Base-by-base conservation (phyloP, 495 filamentous ascomycete genomes). In the Neurospora sp. region DNA sequence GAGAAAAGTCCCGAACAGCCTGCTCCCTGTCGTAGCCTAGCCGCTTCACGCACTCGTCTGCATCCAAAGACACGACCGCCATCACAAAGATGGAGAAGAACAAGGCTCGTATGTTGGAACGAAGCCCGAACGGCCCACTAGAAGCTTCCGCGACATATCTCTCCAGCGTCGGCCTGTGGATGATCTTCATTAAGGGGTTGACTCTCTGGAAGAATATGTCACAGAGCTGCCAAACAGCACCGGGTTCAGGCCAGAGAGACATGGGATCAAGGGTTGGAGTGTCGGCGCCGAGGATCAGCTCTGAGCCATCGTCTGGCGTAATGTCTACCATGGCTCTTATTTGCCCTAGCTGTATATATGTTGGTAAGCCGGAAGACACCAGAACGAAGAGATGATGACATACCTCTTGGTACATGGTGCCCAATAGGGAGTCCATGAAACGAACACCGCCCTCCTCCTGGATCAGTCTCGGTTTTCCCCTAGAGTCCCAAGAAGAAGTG, bases 161-260 rank as follows among this genome's bases (percentile, higher is more conserved):
- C 74, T 89, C 86, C 54, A 90, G 73, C 5, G 89, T 90, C 4
- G 91, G 91, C 1, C 86, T 87, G 79, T 93, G 91, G 71, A 92
- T 84, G n/a, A 92, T 79, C 78, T 92, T 93, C 54, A 86, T 87
- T 59, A 93, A 77, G 0, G 91, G 91, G 79, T 92, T 89, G 74
- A 92, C 88, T 75, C 89, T 88, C 72, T 89, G 86, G 17, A 91
- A 84, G 76, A 87, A 92, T 2, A 85, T 85, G 78, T 93, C 90
- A 91, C 91, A 93, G 7, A 94, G 79, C 70, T 85, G 83, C 76
- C 92, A 89, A 24, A 92, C 88, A 70, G 92, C 90, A 74, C 89
- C 83, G 0, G 90, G 82, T 15, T 82, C 79, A 0, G 92, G 92
- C 82, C 93, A 91, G 11, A 91, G 80, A 39, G 79, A 77, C 76